These are phyloP conservation scores for Biscogniauxia sp. DNA, from an alignment of 2,329 filamentous ascomycete species.

Conservation along the genomic window DNA sequence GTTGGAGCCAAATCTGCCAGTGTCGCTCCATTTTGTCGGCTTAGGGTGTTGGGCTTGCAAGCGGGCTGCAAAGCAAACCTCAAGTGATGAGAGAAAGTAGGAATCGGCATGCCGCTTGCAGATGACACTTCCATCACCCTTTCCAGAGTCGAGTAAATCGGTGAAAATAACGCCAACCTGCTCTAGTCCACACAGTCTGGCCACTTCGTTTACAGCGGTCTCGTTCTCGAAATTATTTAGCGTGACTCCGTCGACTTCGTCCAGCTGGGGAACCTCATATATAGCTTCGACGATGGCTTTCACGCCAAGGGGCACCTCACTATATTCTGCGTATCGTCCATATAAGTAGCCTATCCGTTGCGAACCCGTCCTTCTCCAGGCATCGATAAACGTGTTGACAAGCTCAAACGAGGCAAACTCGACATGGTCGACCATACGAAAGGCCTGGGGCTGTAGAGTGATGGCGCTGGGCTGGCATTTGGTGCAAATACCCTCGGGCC, in stretches of 20 bases:
- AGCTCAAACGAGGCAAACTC: slow-evolving; percentile 85
- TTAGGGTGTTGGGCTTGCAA: slow-evolving; percentile 87
- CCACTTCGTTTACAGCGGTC: slow-evolving; percentile 75
- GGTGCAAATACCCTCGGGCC: slow-evolving; percentile 95
- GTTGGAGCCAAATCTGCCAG: slow-evolving; percentile 88
- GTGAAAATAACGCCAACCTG: slow-evolving; percentile 94
- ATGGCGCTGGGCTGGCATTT: slow-evolving; percentile 98
- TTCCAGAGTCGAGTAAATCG: slow-evolving; percentile 79
- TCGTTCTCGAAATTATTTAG: slow-evolving; percentile 83
- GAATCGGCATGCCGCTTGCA: slow-evolving; percentile 97
- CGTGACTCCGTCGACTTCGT: slow-evolving; percentile 85
- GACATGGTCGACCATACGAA: slow-evolving; percentile 97
- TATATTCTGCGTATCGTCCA: slow-evolving; percentile 85
- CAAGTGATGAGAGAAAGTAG: slow-evolving; percentile 88
- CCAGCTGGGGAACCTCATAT: slow-evolving; percentile 89
- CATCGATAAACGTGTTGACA: slow-evolving; percentile 86
- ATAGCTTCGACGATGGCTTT: slow-evolving; percentile 97
- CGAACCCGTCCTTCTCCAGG: slow-evolving; percentile 81
- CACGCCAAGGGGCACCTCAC: slow-evolving; percentile 86
- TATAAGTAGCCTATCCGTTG: slow-evolving; percentile 91
- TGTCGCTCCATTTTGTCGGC: slow-evolving; percentile 94
- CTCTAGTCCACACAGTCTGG: slow-evolving; percentile 78
- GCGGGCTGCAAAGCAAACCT: slow-evolving; percentile 84
- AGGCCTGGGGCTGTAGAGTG: slow-evolving; percentile 87
- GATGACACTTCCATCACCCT: slow-evolving; percentile 78